These are phyloP conservation scores for Orbilia oligospora DNA, from an alignment of 2,329 filamentous ascomycete species.

Conservation along the genomic window DNA sequence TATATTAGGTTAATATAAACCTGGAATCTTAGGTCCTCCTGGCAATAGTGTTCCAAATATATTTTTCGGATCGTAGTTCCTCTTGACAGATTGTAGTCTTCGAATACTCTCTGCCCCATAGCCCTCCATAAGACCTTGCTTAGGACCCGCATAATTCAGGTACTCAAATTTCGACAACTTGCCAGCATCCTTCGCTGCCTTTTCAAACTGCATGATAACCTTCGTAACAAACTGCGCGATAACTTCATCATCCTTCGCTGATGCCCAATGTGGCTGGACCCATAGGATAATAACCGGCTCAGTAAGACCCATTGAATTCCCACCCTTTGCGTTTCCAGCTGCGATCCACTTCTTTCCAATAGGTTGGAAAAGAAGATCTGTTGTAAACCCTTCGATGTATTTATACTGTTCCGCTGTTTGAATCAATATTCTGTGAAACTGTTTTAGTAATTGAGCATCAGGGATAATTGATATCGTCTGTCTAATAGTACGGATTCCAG, in stretches of 20 bases:
- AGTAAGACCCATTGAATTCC: conserved; percentile 57
- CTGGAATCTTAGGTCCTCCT: conserved; percentile 65
- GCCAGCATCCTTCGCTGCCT: conserved; percentile 64
- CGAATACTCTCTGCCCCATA: conserved; percentile 68
- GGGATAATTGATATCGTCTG: conserved; percentile 40
- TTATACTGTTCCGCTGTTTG: conserved; percentile 15
- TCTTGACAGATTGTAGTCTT: conserved; percentile 61
- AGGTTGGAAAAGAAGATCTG: conserved; percentile 61
- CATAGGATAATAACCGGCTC: conserved; percentile 22
- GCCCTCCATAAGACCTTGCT: conserved; percentile 68
- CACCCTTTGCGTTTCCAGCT: conserved; percentile 40
- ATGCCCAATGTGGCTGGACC: conserved; percentile 21
- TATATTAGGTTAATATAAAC: conserved; percentile 9
- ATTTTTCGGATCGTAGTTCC: conserved; percentile 64
- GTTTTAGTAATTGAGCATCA: conserved; percentile 30
- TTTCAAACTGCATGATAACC: conserved; percentile 63
- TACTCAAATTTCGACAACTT: conserved; percentile 68
- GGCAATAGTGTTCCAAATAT: conserved; percentile 65
- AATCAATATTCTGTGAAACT: conserved; percentile 19
- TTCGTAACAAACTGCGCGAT: conserved; percentile 16
- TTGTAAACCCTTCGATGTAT: conserved; percentile 46
- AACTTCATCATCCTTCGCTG: conserved; percentile 32
- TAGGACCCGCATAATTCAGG: conserved; percentile 69
- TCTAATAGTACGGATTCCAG: conserved; percentile 28
- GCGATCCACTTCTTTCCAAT: conserved; percentile 55